Evolutionary conservation across 495 filamentous ascomycete genomes (phyloP).

Genomic region (Penicillium lividum): DNA sequence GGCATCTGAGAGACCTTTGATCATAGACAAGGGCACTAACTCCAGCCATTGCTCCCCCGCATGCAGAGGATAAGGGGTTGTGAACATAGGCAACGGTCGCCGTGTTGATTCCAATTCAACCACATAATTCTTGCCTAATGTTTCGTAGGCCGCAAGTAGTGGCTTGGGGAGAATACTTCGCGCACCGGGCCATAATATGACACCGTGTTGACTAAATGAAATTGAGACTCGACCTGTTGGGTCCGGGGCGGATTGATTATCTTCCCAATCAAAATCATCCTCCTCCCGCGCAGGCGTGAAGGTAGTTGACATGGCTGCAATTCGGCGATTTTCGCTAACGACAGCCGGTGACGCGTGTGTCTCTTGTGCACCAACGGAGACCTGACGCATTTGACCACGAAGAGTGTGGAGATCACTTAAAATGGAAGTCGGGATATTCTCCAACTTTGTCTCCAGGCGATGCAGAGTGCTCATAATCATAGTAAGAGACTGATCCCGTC

Average conservation of each 20-base stretch:
- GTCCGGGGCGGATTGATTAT: constrained; percentile 31
- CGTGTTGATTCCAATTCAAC: constrained; percentile 46
- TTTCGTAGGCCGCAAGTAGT: constrained; percentile 38
- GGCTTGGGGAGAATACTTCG: constrained; percentile 37
- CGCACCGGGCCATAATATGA: constrained; percentile 49
- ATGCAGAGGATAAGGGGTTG: constrained; percentile 39
- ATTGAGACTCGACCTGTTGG: constrained; percentile 41
- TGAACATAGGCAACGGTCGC: constrained; percentile 43
- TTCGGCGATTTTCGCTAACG: constrained; percentile 11
- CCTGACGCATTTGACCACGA: constrained; percentile 26
- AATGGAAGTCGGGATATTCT: constrained; percentile 41
- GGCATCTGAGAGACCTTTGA: constrained; percentile 45
- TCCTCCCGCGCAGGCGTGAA: constrained; percentile 34
- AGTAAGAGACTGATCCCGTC: constrained; percentile 48
- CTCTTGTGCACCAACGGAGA: constrained; percentile 8
- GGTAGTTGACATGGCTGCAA: constrained; percentile 18
- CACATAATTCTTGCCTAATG: constrained; percentile 48
- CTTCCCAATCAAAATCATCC: constrained; percentile 41
- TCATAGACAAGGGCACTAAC: constrained; percentile 39
- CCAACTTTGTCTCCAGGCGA: constrained; percentile 49
- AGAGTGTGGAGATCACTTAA: constrained; percentile 37
- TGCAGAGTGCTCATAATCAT: constrained; percentile 54
- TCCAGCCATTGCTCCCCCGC: constrained; percentile 45
- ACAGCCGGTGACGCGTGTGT: constrained; percentile 20
- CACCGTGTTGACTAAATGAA: constrained; percentile 52